These are phyloP conservation scores for Phytophthora sp. DNA, from an alignment of 352 stramenopile genomes.

Conservation along the genomic window DNA sequence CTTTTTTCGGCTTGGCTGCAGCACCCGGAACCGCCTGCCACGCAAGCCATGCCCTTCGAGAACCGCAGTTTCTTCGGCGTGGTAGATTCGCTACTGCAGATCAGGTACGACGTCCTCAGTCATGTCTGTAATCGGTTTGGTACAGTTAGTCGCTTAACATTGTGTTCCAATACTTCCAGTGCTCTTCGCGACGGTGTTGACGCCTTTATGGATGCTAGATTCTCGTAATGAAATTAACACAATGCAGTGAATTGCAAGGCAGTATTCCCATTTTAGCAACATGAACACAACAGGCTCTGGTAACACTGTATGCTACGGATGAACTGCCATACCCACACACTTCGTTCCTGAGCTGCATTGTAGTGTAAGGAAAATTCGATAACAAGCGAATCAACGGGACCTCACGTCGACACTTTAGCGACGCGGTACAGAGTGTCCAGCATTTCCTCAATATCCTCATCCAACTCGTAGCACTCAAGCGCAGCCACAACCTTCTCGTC, in stretches of 20 bases:
- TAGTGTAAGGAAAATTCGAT: conserved; percentile 8
- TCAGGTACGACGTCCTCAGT: conserved; percentile 41
- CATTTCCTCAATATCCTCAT: conserved; percentile 87
- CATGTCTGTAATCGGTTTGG: no score
- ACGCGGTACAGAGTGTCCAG: conserved; percentile 85
- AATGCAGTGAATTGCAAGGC: conserved; percentile 14
- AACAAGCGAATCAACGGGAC: background rate
- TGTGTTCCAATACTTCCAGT: no score
- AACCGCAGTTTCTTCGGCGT: conserved; percentile 75
- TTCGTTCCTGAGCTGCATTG: conserved; percentile 2
- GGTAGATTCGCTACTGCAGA: conserved; percentile 78
- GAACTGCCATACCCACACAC: background rate
- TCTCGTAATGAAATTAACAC: conserved; percentile 18
- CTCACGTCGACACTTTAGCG: conserved; percentile 55
- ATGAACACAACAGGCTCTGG: conserved; percentile 11
- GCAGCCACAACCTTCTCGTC: conserved; percentile 78
- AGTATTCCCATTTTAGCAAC: conserved; percentile 18
- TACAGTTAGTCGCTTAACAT: no score
- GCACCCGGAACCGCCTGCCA: conserved; percentile 73
- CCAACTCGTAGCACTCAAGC: conserved; percentile 82
- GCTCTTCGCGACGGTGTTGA: conserved; percentile 68
- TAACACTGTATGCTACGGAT: background rate
- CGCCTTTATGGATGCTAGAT: conserved; percentile 60
- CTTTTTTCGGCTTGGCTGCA: conserved; percentile 80
- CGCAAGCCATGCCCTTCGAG: conserved; percentile 67